Evolutionary conservation across 139 green algal species (phyloP).

Genomic region (Picochlorum sp.): DNA sequence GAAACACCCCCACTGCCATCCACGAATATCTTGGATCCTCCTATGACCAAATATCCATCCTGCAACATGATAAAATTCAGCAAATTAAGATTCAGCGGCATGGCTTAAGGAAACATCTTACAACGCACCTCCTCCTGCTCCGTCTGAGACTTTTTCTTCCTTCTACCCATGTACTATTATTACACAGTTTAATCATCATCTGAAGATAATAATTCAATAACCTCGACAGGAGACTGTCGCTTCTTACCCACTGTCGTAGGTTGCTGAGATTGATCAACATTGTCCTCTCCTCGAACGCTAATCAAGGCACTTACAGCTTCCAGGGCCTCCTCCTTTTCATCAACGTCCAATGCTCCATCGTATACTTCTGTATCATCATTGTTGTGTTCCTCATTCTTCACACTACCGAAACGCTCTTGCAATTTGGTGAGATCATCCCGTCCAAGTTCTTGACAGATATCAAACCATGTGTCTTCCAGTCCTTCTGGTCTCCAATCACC

Average conservation of each 20-base stretch:
- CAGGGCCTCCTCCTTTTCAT: slow-evolving; percentile 6
- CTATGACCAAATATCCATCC: neutral
- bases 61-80: too few relatives aligned
- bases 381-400: neutral
- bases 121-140: too few relatives aligned
- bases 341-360: neutral
- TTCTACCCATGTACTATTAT: neutral
- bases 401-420: neutral
- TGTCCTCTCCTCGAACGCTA: neutral
- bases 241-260: neutral
- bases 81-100: too few relatives aligned
- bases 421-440: neutral
- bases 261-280: neutral
- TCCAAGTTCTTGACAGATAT: neutral
- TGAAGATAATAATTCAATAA: slow-evolving; percentile 26
- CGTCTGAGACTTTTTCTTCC: neutral
- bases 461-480: neutral
- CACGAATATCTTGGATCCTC: slow-evolving; percentile 1
- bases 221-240: slow-evolving; percentile 9
- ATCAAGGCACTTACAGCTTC: slow-evolving; percentile 12
- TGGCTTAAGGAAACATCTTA: too few relatives aligned
- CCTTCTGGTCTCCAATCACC: slow-evolving; percentile 43
- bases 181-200: slow-evolving; percentile 13
- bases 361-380: neutral
- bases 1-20: slow-evolving; percentile 6